phyloP scores from a whole-genome alignment of 257 asterid species.

The Fraxinus pennsylvanica region DNA sequence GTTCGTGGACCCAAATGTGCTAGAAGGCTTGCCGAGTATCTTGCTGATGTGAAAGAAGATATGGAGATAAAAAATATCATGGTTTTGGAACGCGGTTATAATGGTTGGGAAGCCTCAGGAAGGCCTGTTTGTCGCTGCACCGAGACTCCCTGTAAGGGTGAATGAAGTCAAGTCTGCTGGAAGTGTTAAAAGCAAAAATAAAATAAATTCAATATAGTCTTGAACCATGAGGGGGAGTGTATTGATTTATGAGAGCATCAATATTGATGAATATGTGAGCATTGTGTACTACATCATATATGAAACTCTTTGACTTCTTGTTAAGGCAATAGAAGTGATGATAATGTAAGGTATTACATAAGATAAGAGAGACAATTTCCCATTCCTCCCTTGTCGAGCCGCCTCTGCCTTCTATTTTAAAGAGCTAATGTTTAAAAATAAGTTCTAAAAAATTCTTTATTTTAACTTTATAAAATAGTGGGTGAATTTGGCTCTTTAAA shows the following conservation, averaged over 20 bases:
- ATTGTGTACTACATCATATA: not conserved
- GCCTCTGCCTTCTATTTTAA: too few species aligned
- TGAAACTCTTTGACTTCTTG: not conserved
- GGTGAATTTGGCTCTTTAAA: too few species aligned
- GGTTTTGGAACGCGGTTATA: slow-evolving; percentile 82
- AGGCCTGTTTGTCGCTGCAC: slow-evolving; percentile 83
- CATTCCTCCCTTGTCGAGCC: too few species aligned
- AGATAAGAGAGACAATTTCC: too few species aligned
- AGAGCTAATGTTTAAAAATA: too few species aligned
- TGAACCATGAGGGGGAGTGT: not conserved
- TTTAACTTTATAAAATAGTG: too few species aligned
- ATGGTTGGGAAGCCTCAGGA: slow-evolving; percentile 94
- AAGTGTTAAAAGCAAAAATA: slow-evolving; percentile 30
- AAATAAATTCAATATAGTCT: not conserved
- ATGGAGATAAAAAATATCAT: slow-evolving; percentile 65
- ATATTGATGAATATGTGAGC: not conserved
- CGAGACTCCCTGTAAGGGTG: slow-evolving; percentile 73
- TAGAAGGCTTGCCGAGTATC: slow-evolving; percentile 69
- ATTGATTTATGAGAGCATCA: not conserved
- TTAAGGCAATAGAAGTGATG: not conserved
- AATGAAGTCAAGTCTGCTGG: slow-evolving; percentile 38
- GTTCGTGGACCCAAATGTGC: slow-evolving; percentile 98
- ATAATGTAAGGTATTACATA: not conserved
- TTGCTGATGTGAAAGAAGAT: slow-evolving; percentile 48
- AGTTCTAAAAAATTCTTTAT: too few species aligned